These are phyloP conservation scores for Phytopythium montanum DNA, from an alignment of 352 stramenopile species.

Conservation along the genomic window DNA sequence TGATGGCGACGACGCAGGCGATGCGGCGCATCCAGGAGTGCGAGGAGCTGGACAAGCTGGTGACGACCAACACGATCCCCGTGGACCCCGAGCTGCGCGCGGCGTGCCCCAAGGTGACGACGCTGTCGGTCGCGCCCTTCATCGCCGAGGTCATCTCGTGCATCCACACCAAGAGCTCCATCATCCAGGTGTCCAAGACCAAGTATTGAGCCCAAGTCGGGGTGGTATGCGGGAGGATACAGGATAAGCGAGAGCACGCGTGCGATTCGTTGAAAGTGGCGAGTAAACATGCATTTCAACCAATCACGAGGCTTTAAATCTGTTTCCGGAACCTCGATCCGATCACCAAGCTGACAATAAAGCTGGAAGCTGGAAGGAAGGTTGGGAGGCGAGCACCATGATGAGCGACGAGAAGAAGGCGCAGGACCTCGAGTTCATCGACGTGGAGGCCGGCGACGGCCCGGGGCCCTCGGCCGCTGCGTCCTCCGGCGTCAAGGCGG, in stretches of 20 bases:
- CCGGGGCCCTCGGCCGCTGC: conserved; percentile 3
- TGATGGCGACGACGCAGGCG: conserved; percentile 22
- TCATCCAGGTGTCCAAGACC: conserved; percentile 78
- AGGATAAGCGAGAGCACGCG: conserved; percentile 2
- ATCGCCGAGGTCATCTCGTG: conserved; percentile 88
- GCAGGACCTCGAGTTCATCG: conserved; percentile 79
- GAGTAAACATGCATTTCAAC: too few relatives aligned
- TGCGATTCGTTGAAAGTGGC: too few relatives aligned
- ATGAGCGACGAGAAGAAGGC: conserved; percentile 63
- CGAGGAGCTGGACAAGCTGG: conserved; percentile 74
- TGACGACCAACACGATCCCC: conserved; percentile 86
- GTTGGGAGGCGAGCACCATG: conserved; percentile 21
- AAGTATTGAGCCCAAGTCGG: conserved; percentile 37
- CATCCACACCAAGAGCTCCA: conserved; percentile 86
- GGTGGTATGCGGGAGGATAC: conserved; percentile 1
- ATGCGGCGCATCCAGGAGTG: conserved; percentile 57
- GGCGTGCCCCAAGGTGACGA: conserved; percentile 71
- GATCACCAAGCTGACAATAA: too few relatives aligned
- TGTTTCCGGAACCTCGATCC: too few relatives aligned
- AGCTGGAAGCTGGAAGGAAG: too few relatives aligned
- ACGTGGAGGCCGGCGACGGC: conserved; percentile 33
- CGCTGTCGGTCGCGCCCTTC: conserved; percentile 81
- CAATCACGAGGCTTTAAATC: too few relatives aligned
- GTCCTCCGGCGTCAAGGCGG: conserved; percentile 14
- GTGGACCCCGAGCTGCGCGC: conserved; percentile 27